A percentile compares a stretch with the other conserved stretches of the same genome.
These are phyloP conservation scores for Lachnellula suecica DNA, from an alignment of 2,329 filamentous ascomycete genomes.

Conservation along the genomic window DNA sequence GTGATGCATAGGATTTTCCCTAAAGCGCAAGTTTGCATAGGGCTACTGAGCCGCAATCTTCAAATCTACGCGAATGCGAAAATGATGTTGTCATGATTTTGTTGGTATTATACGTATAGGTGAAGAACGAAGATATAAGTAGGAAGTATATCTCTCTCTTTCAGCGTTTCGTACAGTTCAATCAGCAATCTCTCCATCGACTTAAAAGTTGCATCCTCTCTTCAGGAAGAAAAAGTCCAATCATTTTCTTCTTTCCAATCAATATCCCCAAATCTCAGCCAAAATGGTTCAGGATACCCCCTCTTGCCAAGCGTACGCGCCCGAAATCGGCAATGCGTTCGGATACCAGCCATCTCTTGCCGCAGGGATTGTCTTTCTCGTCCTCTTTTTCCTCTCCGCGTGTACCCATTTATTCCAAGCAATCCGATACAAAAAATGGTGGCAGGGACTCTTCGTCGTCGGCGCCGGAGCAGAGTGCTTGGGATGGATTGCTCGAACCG, in stretches of 20 bases:
- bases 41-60: no score
- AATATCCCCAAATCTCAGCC: neutral
- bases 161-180: no score
- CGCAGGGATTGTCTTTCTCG: slow-evolving; percentile 42
- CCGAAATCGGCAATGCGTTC: neutral
- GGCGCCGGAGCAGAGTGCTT: slow-evolving; percentile 42
- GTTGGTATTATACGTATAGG: no score
- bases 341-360: slow-evolving; percentile 20
- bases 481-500: slow-evolving; percentile 34
- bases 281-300: neutral
- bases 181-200: no score
- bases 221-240: no score
- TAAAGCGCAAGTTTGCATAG: no score
- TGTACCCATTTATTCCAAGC: slow-evolving; percentile 41
- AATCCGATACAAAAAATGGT: slow-evolving; percentile 44
- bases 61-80: no score
- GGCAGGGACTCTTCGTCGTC: slow-evolving; percentile 45
- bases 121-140: no score
- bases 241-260: neutral
- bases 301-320: slow-evolving; percentile 1
- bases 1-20: no score
- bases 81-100: no score
- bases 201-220: no score
- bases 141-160: no score
- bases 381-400: slow-evolving; percentile 45